Conservation (phyloP, 768 basidiomycete genomes). For the Cystofilobasidium macerans region DNA sequence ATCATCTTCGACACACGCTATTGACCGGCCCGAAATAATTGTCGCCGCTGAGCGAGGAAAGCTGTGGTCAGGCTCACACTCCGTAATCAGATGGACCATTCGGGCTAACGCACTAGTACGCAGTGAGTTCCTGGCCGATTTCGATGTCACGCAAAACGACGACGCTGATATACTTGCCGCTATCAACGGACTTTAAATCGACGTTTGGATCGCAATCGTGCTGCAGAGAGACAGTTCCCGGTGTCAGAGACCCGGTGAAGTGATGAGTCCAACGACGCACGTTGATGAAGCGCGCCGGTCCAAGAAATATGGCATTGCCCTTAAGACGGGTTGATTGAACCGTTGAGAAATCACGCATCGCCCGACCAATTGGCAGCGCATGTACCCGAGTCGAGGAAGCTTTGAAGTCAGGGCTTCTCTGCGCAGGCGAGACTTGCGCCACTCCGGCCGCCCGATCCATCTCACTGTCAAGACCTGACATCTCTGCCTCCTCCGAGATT, state of each 20-base stretch:
- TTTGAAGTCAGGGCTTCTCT: background rate
- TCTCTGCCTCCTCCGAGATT: background rate
- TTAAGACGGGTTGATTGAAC: background rate
- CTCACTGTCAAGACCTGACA: background rate
- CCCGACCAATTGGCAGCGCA: background rate
- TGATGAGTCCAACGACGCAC: background rate
- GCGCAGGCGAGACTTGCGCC: background rate
- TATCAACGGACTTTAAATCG: background rate
- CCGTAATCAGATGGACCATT: background rate
- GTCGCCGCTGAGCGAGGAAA: background rate
- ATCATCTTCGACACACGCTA: background rate
- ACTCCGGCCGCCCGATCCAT: background rate
- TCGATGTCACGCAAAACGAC: background rate
- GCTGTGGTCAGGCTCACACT: background rate
- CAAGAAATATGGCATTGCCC: background rate
- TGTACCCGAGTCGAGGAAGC: background rate
- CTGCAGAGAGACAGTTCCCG: too few relatives aligned
- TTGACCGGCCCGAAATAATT: conserved; percentile 6
- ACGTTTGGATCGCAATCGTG: conserved; percentile 9
- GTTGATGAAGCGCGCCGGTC: conserved; percentile 9
- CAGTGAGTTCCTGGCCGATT: conserved; percentile 4
- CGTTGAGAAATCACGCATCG: conserved; percentile 1
- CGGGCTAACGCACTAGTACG: background rate
- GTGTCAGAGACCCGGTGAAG: too few relatives aligned
- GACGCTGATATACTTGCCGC: conserved; percentile 7